Evolutionary conservation across 1,284 basidiomycete genomes (phyloP).

Genomic region (Sphagnurus paluster): DNA sequence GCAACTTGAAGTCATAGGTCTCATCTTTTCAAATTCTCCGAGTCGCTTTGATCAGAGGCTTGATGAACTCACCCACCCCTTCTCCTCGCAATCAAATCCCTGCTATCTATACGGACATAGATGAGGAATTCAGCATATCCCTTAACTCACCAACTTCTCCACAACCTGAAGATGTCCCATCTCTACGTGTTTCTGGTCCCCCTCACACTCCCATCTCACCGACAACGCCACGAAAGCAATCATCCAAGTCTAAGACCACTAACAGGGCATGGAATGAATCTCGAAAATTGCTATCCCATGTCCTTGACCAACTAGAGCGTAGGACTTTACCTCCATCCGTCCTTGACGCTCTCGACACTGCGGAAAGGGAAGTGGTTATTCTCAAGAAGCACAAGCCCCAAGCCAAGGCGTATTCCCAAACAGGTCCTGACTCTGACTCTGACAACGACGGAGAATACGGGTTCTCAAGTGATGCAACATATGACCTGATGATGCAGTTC

Average conservation of each 20-base stretch:
- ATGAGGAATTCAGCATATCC: constrained; percentile 10
- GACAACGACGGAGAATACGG: constrained; percentile 44
- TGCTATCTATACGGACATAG: constrained; percentile 12
- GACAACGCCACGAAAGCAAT: constrained; percentile 6
- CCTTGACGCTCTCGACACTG: constrained; percentile 38
- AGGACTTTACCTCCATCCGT: constrained; percentile 53
- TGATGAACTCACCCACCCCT: constrained; percentile 12
- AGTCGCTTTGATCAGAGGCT: background rate
- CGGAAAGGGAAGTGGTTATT: constrained; percentile 42
- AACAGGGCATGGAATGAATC: constrained; percentile 52
- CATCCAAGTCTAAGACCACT: constrained; percentile 25
- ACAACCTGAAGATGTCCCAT: constrained; percentile 22
- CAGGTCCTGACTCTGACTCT: constrained; percentile 40
- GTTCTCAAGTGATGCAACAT: constrained; percentile 62
- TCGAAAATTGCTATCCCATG: constrained; percentile 58
- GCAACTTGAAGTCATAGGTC: background rate
- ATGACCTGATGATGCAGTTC: constrained; percentile 61
- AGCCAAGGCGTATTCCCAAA: constrained; percentile 14
- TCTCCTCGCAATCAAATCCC: constrained; percentile 10
- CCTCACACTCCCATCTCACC: constrained; percentile 13
- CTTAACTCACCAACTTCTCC: constrained; percentile 13
- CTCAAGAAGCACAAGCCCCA: constrained; percentile 29
- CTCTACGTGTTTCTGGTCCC: constrained; percentile 18
- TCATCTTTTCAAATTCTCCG: background rate
- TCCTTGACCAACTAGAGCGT: constrained; percentile 54